A percentile compares a stretch with the other conserved stretches of the same genome.
phyloP scores from a whole-genome alignment of 2,329 filamentous ascomycete species.

The Penicillium sp. region DNA sequence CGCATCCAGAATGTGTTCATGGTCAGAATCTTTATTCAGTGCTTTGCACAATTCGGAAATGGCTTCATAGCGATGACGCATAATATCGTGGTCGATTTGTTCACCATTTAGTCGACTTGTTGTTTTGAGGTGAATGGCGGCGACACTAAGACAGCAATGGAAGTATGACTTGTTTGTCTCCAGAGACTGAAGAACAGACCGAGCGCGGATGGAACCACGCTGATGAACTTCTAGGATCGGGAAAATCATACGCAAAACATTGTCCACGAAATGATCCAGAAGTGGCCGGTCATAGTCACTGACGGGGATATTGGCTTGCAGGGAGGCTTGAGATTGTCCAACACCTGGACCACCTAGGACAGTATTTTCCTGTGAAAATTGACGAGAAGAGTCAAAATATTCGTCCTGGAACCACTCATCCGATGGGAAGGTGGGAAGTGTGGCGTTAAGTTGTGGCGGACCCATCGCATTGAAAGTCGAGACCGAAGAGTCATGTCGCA shows the following conservation, averaged over 20 bases:
- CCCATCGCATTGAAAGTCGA: slow-evolving; percentile 93
- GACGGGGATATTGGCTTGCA: slow-evolving; percentile 74
- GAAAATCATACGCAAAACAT: slow-evolving; percentile 84
- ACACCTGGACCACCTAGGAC: slow-evolving; percentile 17
- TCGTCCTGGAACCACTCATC: slow-evolving; percentile 72
- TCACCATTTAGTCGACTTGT: slow-evolving; percentile 64
- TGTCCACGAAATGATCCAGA: slow-evolving; percentile 85
- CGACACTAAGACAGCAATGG: slow-evolving; percentile 91
- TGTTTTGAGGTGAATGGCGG: slow-evolving; percentile 87
- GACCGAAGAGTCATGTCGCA: slow-evolving; percentile 78
- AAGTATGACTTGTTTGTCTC: slow-evolving; percentile 91
- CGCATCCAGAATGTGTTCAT: slow-evolving; percentile 85
- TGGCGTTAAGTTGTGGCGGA: slow-evolving; percentile 67
- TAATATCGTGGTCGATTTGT: slow-evolving; percentile 85
- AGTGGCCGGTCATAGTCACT: slow-evolving; percentile 84
- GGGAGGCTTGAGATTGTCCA: slow-evolving; percentile 52
- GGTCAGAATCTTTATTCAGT: slow-evolving; percentile 74
- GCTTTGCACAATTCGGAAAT: slow-evolving; percentile 82
- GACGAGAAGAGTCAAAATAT: slow-evolving; percentile 59
- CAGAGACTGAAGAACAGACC: slow-evolving; percentile 81
- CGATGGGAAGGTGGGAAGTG: slow-evolving; percentile 62
- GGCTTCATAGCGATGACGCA: slow-evolving; percentile 85
- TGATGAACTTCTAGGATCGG: slow-evolving; percentile 89
- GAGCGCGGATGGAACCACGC: slow-evolving; percentile 74
- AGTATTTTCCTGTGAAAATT: slow-evolving; percentile 29